Conservation (phyloP, 176 grass and related monocot genomes). For the Musa troglodytarum region DNA sequence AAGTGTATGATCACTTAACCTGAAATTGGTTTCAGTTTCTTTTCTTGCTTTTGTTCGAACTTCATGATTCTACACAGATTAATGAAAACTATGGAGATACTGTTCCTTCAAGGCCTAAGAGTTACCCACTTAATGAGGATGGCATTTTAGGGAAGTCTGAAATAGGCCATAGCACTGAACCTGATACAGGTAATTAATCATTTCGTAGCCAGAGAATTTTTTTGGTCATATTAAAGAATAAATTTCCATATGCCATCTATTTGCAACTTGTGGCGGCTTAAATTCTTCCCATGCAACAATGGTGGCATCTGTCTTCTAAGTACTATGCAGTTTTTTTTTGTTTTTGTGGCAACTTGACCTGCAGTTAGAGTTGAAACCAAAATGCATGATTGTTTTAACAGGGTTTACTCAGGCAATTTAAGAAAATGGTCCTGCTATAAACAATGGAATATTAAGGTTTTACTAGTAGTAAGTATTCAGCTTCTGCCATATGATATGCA, state of each 20-base stretch:
- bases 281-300: not conserved
- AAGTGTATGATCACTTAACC: slow-evolving; percentile 29
- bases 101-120: slow-evolving; percentile 43
- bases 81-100: slow-evolving; percentile 63
- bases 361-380: not conserved
- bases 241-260: not conserved
- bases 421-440: too few relatives aligned
- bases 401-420: too few relatives aligned
- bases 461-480: too few relatives aligned
- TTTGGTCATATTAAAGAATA: not conserved
- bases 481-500: too few relatives aligned
- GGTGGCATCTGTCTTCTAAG: too few relatives aligned
- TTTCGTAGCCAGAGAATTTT: not conserved
- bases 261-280: not conserved
- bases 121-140: slow-evolving; percentile 30
- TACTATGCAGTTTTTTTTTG: not conserved
- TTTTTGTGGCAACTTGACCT: not conserved
- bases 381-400: too few relatives aligned
- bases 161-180: not conserved
- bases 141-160: slow-evolving; percentile 36
- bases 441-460: too few relatives aligned
- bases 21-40: slow-evolving; percentile 7
- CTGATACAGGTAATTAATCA: not conserved
- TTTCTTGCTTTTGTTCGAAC: slow-evolving; percentile 13
- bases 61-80: slow-evolving; percentile 30